phyloP scores from a whole-genome alignment of 2,329 filamentous ascomycete genomes.

The Myotisia sp. region DNA sequence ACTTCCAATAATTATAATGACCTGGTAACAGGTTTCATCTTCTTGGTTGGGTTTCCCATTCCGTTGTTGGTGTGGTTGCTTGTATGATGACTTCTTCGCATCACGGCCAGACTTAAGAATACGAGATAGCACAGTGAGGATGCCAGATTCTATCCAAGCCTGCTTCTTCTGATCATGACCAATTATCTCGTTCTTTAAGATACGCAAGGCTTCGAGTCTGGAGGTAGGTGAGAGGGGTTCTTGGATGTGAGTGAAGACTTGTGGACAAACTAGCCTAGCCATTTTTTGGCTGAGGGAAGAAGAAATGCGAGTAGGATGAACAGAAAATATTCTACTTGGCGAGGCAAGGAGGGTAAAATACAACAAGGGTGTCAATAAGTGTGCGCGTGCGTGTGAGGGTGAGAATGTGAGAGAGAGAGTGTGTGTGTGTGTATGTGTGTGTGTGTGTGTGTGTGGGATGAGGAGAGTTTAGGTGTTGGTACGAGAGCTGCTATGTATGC shows the following conservation, averaged over 20 bases:
- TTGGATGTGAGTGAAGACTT: slow-evolving; percentile 44
- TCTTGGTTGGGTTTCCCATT: slow-evolving; percentile 39
- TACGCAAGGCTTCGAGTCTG: slow-evolving; percentile 46
- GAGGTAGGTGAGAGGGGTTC: slow-evolving; percentile 34
- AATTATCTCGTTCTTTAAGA: slow-evolving; percentile 76
- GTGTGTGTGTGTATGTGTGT: too few species aligned
- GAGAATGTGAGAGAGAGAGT: too few species aligned
- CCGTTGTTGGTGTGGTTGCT: slow-evolving; percentile 16
- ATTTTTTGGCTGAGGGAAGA: too few species aligned
- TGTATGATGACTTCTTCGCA: slow-evolving; percentile 19
- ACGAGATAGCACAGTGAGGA: slow-evolving; percentile 41
- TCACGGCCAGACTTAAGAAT: slow-evolving; percentile 33
- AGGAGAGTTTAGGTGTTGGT: too few species aligned
- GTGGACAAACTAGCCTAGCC: slow-evolving; percentile 40
- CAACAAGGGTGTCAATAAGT: too few species aligned
- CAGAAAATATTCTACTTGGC: too few species aligned
- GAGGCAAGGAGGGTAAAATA: too few species aligned
- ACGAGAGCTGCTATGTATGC: too few species aligned
- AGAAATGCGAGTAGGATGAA: too few species aligned
- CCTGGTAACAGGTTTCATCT: slow-evolving; percentile 57
- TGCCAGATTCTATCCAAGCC: slow-evolving; percentile 55
- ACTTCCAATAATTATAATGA: slow-evolving; percentile 71
- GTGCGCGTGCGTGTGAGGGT: too few species aligned
- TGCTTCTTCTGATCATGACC: slow-evolving; percentile 82
- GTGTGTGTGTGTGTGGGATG: too few species aligned